Evolutionary conservation across 768 basidiomycete species (phyloP).

Genomic region (Mycena leptocephala): DNA sequence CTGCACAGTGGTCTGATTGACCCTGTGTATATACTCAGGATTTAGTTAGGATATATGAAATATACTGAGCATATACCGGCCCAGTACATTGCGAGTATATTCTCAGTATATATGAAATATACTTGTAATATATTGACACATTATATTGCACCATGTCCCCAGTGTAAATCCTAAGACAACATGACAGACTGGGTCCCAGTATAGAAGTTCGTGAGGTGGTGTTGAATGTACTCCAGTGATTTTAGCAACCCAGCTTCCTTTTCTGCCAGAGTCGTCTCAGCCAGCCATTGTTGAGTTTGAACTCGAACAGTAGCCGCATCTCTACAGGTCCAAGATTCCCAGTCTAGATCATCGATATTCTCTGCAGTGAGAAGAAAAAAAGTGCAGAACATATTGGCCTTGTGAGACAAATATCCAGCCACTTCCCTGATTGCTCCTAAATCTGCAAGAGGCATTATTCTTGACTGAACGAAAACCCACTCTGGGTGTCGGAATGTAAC

Average conservation of each 20-base stretch:
- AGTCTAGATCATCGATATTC: constrained; percentile 6
- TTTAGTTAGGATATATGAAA: no score
- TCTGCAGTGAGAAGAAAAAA: constrained; percentile 7
- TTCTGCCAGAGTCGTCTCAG: background rate
- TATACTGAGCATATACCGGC: no score
- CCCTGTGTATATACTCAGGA: no score
- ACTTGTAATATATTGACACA: no score
- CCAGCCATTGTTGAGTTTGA: constrained; percentile 21
- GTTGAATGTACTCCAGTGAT: constrained; percentile 33
- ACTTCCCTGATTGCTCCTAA: background rate
- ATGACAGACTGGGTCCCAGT: constrained; percentile 36
- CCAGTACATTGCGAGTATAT: no score
- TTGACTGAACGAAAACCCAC: background rate
- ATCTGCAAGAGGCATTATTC: background rate
- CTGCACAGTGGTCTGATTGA: no score
- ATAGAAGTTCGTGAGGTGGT: constrained; percentile 28
- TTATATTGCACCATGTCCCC: no score
- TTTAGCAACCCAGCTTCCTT: background rate
- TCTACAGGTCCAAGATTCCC: background rate
- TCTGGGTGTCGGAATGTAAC: background rate
- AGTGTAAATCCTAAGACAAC: constrained; percentile 35
- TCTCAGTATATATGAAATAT: no score
- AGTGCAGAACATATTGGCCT: constrained; percentile 13
- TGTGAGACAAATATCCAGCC: constrained; percentile 31
- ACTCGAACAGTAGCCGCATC: background rate